Evolutionary conservation across 2,329 filamentous ascomycete genomes (phyloP).

Genomic region (Aspergillus proliferans): DNA sequence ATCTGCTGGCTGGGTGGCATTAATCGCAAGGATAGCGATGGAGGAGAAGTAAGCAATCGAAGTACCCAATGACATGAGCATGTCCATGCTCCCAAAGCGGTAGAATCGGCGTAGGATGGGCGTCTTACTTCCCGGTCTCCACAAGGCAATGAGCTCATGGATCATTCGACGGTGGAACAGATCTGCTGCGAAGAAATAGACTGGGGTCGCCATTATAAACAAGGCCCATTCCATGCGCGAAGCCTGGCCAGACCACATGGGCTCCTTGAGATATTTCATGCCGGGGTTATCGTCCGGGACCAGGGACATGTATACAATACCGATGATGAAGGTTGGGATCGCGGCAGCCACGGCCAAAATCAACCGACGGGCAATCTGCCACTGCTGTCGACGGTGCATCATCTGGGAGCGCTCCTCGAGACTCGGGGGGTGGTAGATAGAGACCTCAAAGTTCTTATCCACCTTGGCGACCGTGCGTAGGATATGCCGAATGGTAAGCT

Average conservation of each 20-base stretch:
- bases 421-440: conserved; percentile 71
- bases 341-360: conserved; percentile 62
- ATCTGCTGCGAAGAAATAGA: conserved; percentile 82
- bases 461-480: conserved; percentile 59
- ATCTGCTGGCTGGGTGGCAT: too few relatives aligned
- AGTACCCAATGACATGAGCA: conserved; percentile 83
- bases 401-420: conserved; percentile 73
- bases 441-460: conserved; percentile 60
- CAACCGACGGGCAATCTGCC: conserved; percentile 62
- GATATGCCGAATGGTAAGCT: conserved; percentile 70
- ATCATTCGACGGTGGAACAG: conserved; percentile 73
- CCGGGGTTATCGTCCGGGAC: conserved; percentile 54
- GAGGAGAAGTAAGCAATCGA: conserved; percentile 84
- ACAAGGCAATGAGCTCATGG: conserved; percentile 71
- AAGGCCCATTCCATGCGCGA: conserved; percentile 72
- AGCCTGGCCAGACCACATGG: conserved; percentile 63
- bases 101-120: conserved; percentile 72
- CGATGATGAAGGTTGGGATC: conserved; percentile 79
- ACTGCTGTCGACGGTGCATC: conserved; percentile 66
- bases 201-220: conserved; percentile 73
- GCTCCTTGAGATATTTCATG: conserved; percentile 62
- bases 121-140: conserved; percentile 67
- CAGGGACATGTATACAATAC: conserved; percentile 86
- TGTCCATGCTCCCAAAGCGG: conserved; percentile 95
- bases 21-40: conserved; percentile 70